These are phyloP conservation scores for Exophiala alcalophila DNA, from an alignment of 2,329 filamentous ascomycete genomes.

Conservation along the genomic window DNA sequence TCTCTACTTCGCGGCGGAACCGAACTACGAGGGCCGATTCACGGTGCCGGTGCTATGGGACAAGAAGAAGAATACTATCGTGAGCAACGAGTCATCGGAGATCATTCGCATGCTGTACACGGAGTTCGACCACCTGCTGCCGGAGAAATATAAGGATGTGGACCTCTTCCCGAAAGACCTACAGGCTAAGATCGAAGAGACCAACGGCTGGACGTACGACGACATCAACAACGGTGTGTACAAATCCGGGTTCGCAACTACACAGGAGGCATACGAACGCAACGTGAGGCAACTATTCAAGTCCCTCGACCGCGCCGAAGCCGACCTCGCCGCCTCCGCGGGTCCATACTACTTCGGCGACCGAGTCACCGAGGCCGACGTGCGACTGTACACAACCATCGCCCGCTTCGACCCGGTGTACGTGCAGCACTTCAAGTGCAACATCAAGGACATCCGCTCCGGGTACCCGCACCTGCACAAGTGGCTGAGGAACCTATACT, in stretches of 20 bases:
- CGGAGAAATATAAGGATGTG: constrained; percentile 54
- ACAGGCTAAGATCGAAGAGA: constrained; percentile 67
- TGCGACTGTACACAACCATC: constrained; percentile 71
- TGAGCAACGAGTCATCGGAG: constrained; percentile 86
- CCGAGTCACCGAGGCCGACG: constrained; percentile 74
- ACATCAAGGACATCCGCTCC: constrained; percentile 76
- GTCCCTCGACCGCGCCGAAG: constrained; percentile 72
- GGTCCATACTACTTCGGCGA: constrained; percentile 72
- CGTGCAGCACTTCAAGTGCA: constrained; percentile 80
- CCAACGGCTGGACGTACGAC: constrained; percentile 77
- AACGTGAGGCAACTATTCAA: constrained; percentile 70
- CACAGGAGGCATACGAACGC: constrained; percentile 75
- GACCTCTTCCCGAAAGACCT: constrained; percentile 67
- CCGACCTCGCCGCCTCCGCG: constrained; percentile 56
- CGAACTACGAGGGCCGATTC: constrained; percentile 72
- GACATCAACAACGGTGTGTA: constrained; percentile 54
- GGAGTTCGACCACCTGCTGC: constrained; percentile 72
- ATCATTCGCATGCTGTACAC: constrained; percentile 87
- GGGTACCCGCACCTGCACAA: constrained; percentile 77
- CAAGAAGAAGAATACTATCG: constrained; percentile 67
- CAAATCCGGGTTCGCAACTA: constrained; percentile 75
- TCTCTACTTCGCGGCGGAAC: constrained; percentile 73
- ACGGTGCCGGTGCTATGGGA: constrained; percentile 83
- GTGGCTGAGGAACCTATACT: constrained; percentile 83
- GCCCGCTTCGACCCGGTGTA: constrained; percentile 74